These are phyloP conservation scores for Boletellus ananiceps DNA, from an alignment of 768 basidiomycete genomes.

Conservation along the genomic window DNA sequence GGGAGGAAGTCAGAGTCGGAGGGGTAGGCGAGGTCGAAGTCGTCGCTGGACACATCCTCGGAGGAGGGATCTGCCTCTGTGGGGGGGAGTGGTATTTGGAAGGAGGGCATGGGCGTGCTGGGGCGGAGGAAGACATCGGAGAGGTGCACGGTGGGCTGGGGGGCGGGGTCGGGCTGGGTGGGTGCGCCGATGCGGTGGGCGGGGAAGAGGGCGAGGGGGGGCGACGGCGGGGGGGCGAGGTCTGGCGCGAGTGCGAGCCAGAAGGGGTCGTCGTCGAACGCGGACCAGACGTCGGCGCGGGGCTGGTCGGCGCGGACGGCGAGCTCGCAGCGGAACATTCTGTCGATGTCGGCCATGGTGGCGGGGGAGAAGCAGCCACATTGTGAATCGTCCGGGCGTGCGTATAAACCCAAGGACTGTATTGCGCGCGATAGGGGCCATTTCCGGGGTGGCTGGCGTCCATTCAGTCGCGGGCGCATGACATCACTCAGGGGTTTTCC, in stretches of 20 bases:
- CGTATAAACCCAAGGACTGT: conserved; percentile 10
- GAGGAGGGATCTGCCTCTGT: conserved; percentile 3
- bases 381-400: conserved; percentile 6
- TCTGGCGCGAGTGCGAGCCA: too few relatives aligned
- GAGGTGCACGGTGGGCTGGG: conserved; percentile 21
- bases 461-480: background rate
- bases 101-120: too few relatives aligned
- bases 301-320: conserved; percentile 9
- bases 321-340: conserved; percentile 21
- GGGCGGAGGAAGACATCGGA: conserved; percentile 17
- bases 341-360: conserved; percentile 23
- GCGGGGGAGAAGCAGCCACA: conserved; percentile 8
- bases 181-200: too few relatives aligned
- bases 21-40: conserved; percentile 13
- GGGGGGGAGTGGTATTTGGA: conserved; percentile 4
- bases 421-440: background rate
- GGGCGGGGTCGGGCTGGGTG: background rate
- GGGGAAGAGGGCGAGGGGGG: too few relatives aligned
- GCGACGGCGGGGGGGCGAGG: too few relatives aligned
- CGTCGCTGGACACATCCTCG: conserved; percentile 18
- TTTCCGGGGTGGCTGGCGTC: background rate
- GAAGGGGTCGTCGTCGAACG: too few relatives aligned
- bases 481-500: conserved; percentile 13
- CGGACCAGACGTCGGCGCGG: too few relatives aligned
- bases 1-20: conserved; percentile 25